Base-by-base conservation (phyloP, 805 yeast species). In the Hanseniaspora occidentalis region DNA sequence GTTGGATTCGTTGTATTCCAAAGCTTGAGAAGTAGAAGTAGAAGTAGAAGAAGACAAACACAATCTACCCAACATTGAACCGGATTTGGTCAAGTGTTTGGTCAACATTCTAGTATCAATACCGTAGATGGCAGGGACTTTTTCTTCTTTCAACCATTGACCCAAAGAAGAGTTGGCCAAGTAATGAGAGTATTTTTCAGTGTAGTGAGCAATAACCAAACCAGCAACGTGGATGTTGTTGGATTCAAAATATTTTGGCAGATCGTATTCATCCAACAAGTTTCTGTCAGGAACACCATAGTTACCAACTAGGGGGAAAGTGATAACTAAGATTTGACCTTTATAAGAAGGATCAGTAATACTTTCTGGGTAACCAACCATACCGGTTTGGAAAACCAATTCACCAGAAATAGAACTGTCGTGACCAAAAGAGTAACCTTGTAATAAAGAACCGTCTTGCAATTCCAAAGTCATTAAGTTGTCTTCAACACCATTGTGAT, bases 341-440 rank as follows among this genome's bases (percentile, higher is more conserved):
- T 84, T 88, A 65, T 92, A 92, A 35, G 97, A 92, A 45, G 98
- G 98, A 65, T 92, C 98, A 31, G 98, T 86, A 62, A 92, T 76
- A 40, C 96, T 79, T 65, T 92, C 98, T 33, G 97, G 98, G 62
- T 92, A 92, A 47, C 98, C 98, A 52, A 92, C 97, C 96, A 92
- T 88, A 70, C 98, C 97, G 47, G 98, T 92, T 66, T 94, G 97
- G 77, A 92, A 92, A 45, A 92, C 98, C 54, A 94, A 76, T 68
- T 92, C 98, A 73, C 98, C 98, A 43, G 97, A 94, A 22, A 40
- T 25, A 43, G 78, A 76, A 20, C 95, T 62, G 47, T 79, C 79
- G 42, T 97, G 95, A 71, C 98, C 98, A 56, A 92, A 92, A 17
- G 97, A 89, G 68, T 82, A 85, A 66, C 98, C 98, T 65, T 85